These are phyloP conservation scores for Entrophospora sp. DNA, from an alignment of 192 early-diverging fungal genomes.

Conservation along the genomic window DNA sequence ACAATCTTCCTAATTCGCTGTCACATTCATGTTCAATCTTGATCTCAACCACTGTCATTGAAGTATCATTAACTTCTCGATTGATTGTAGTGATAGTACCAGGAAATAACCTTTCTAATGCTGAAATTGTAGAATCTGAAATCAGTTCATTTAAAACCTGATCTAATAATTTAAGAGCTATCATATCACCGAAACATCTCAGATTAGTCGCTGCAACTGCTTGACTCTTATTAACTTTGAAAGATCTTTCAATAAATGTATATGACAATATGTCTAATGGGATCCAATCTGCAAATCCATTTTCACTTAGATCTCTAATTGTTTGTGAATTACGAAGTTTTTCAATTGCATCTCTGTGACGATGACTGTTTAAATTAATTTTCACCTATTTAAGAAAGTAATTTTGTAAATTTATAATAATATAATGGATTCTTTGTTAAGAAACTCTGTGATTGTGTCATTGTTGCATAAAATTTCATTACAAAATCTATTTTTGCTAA, in stretches of 20 bases:
- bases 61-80: not conserved
- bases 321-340: not conserved
- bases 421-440: not conserved
- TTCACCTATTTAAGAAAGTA: not conserved
- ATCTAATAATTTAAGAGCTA: not conserved
- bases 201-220: not conserved
- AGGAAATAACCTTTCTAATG: constrained; percentile 5
- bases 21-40: not conserved
- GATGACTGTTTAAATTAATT: not conserved
- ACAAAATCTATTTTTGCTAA: too few species aligned
- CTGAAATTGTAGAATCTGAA: not conserved
- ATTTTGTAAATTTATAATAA: not conserved
- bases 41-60: not conserved
- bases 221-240: not conserved
- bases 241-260: not conserved
- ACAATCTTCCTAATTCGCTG: not conserved
- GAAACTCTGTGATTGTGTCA: too few species aligned
- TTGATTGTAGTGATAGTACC: not conserved
- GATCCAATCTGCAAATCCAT: constrained; percentile 14
- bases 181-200: not conserved
- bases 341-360: not conserved
- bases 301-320: not conserved
- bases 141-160: not conserved
- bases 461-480: too few species aligned
- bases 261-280: constrained; percentile 1